Base-by-base conservation (phyloP, 306 rosid genomes). In the Trichosanthes truncata region DNA sequence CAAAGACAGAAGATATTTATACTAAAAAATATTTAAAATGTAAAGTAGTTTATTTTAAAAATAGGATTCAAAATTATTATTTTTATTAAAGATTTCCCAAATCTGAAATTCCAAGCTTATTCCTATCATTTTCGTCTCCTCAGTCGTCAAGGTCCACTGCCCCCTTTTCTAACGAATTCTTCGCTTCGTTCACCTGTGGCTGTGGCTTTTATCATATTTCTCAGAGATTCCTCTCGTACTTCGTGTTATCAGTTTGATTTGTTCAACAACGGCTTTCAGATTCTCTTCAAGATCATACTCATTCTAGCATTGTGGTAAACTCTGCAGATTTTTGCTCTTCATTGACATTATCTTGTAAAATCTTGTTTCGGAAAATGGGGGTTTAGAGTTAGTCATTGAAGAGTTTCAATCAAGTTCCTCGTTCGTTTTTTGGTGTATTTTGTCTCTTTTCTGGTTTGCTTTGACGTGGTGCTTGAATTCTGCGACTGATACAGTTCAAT, bases 221-320 rank as follows among this genome's bases (percentile, higher is more conserved):
- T 66, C 2, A n/a, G 48, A 18, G 45, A 66, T 66, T 66, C 48
- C 72, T 63, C 45, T 63, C 72, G 45, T 6, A 3, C 6, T 63
- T 63, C 12, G 45, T 15, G 23, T 63, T 18, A 7, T 33, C 45
- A 33, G 11, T 7, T 66, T 51, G 26, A 48, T 74, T n/a, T 41
- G 0, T 74, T 38, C 45, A 49, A 52, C 57, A 74, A 49, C 26
- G 78, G 78, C 43, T 33, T 8, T 11, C 40, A 23, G 9, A 25
- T 14, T 52, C 43, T 48, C 14, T 49, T 7, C 4, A 26, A 49
- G 7, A 23, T 49, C 43, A 18, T 46, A 2, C 45, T 31, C 46
- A 33, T 78, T 23, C 67, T 56, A 21, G 72, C 43, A 23, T 59
- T 31, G 71, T 53, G 79, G 85, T 83, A 83, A 66, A 53, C 35